Evolutionary conservation across 2,329 filamentous ascomycete species (phyloP).

Genomic region (Hypoxylon sp.): DNA sequence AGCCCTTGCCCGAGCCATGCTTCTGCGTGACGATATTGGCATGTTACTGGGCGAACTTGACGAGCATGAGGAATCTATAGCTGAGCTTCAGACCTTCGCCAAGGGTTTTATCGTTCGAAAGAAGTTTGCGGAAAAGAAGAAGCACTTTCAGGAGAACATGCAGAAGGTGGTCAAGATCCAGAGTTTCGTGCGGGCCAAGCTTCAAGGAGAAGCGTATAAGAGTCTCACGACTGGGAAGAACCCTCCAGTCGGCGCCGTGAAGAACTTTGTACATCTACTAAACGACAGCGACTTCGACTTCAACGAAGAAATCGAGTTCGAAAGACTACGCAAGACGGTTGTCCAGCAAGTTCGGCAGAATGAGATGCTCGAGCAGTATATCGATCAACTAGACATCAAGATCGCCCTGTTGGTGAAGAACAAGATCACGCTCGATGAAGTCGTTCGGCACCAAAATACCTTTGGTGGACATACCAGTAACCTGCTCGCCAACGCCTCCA

Average conservation of each 20-base stretch:
- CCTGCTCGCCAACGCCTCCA: conserved; percentile 86
- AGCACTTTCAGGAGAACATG: conserved; percentile 96
- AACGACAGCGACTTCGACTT: conserved; percentile 99
- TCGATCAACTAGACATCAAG: conserved; percentile 98
- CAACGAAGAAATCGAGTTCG: conserved; percentile 97
- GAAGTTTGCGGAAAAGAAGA: conserved; percentile 83
- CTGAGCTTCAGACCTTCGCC: conserved; percentile 76
- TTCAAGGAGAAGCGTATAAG: conserved; percentile 98
- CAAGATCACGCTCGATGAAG: conserved; percentile 98
- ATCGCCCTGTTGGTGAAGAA: conserved; percentile 98
- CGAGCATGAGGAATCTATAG: conserved; percentile 79
- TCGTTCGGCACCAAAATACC: conserved; percentile 95
- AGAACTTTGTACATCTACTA: conserved; percentile 96
- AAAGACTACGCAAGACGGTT: conserved; percentile 91
- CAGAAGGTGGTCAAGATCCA: conserved; percentile 98
- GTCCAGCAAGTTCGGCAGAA: conserved; percentile 98
- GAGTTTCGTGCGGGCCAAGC: conserved; percentile 91
- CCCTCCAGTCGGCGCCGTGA: conserved; percentile 93
- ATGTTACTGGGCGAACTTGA: conserved; percentile 79
- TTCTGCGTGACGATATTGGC: conserved; percentile 77
- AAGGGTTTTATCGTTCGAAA: conserved; percentile 77
- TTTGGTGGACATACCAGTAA: conserved; percentile 89
- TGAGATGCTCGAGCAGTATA: conserved; percentile 96
- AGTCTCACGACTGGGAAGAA: conserved; percentile 96
- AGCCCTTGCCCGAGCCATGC: conserved; percentile 77